Percentiles rank a stretch among this genome's conserved stretches.
Evolutionary conservation across 2,329 filamentous ascomycete species (phyloP).

Genomic region (Byssochlamys sp.): DNA sequence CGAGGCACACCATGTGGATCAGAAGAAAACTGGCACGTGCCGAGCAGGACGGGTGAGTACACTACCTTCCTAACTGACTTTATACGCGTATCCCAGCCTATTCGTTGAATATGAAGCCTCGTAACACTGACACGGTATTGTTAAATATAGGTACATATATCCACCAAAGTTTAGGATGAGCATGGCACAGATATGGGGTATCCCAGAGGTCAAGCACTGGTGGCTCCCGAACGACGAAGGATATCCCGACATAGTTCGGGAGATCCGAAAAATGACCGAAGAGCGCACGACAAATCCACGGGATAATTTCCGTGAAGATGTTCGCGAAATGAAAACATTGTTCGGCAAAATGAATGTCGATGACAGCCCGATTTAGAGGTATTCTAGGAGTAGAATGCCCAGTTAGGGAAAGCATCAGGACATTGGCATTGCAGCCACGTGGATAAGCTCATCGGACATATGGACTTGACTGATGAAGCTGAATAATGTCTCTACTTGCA

Average conservation of each 20-base stretch:
- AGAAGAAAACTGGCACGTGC: constrained; percentile 68
- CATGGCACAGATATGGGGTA: constrained; percentile 66
- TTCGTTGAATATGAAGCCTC: not conserved
- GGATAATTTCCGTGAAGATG: constrained; percentile 49
- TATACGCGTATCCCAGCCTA: not conserved
- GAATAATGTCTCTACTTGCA: not conserved
- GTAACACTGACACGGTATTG: constrained; percentile 2
- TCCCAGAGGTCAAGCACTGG: constrained; percentile 65
- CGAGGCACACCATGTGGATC: constrained; percentile 66
- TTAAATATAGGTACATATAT: constrained; percentile 63
- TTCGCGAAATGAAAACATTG: constrained; percentile 65
- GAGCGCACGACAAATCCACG: constrained; percentile 55
- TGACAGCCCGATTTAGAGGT: constrained; percentile 25
- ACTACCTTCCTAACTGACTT: not conserved
- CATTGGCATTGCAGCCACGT: not conserved
- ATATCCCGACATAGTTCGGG: constrained; percentile 62
- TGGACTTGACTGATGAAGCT: not conserved
- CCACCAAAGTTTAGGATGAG: constrained; percentile 62
- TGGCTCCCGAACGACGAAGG: constrained; percentile 81
- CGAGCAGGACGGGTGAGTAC: constrained; percentile 66
- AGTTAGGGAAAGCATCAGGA: not conserved
- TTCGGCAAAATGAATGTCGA: constrained; percentile 55
- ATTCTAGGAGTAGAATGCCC: constrained; percentile 11
- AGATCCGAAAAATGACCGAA: constrained; percentile 69
- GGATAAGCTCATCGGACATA: not conserved